Evolutionary conservation across 805 yeast species (phyloP).

Genomic region (Wickerhamomyces chaumierensis): DNA sequence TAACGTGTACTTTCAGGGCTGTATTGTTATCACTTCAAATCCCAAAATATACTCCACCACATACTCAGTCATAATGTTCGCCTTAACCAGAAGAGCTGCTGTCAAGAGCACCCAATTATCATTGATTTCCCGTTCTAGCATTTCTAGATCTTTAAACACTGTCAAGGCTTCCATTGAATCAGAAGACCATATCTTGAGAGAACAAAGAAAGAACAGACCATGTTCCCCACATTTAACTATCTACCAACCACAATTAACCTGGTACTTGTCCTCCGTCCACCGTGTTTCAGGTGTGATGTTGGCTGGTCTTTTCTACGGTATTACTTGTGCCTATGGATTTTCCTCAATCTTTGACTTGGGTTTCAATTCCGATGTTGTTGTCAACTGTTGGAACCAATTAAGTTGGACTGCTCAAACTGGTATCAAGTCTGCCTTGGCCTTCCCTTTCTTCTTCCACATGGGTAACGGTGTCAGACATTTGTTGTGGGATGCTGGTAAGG

Average conservation of each 20-base stretch:
- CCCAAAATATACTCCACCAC: too few relatives aligned
- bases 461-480: slow-evolving; percentile 88
- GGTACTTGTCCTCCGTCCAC: slow-evolving; percentile 71
- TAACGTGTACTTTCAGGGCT: too few relatives aligned
- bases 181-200: slow-evolving; percentile 59
- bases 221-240: slow-evolving; percentile 82
- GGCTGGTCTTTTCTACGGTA: slow-evolving; percentile 68
- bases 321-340: slow-evolving; percentile 67
- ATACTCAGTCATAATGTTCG: neutral
- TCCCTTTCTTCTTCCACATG: slow-evolving; percentile 81
- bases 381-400: slow-evolving; percentile 34
- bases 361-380: slow-evolving; percentile 23
- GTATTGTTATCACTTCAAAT: too few relatives aligned
- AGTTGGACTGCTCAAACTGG: slow-evolving; percentile 53
- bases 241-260: slow-evolving; percentile 85
- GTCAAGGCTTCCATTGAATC: slow-evolving; percentile 45
- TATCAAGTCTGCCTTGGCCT: slow-evolving; percentile 60
- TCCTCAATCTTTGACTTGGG: slow-evolving; percentile 49
- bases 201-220: slow-evolving; percentile 85
- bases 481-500: slow-evolving; percentile 83
- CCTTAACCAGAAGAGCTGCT: slow-evolving; percentile 3
- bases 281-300: slow-evolving; percentile 81
- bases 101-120: slow-evolving; percentile 5
- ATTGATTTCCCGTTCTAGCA: neutral
- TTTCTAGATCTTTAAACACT: slow-evolving; percentile 20